phyloP scores from a whole-genome alignment of 352 stramenopile genomes.

The Globisporangium echinulatum region DNA sequence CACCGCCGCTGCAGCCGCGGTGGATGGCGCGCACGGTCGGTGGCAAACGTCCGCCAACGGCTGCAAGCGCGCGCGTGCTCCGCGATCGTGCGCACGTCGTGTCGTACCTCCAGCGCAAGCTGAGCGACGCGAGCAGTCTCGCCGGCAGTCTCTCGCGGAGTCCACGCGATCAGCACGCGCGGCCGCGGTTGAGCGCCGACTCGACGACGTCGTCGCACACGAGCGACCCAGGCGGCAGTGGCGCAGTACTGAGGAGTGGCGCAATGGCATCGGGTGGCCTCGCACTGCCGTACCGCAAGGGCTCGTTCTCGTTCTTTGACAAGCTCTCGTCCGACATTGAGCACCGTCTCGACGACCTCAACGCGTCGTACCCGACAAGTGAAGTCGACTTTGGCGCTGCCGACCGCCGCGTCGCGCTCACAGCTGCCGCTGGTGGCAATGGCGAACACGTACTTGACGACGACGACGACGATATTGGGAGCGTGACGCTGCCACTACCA shows the following conservation, averaged over 20 bases:
- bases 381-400: slow-evolving; percentile 16
- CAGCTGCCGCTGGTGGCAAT: background rate
- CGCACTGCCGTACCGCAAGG: slow-evolving; percentile 37
- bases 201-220: slow-evolving; percentile 58
- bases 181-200: slow-evolving; percentile 44
- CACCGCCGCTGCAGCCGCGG: slow-evolving; percentile 2
- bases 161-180: slow-evolving; percentile 21
- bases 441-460: background rate
- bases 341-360: slow-evolving; percentile 43
- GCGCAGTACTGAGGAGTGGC: background rate
- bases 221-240: slow-evolving; percentile 38
- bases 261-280: slow-evolving; percentile 13
- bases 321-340: slow-evolving; percentile 76
- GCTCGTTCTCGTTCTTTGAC: slow-evolving; percentile 86
- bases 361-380: slow-evolving; percentile 27
- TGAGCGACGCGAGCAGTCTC: slow-evolving; percentile 75
- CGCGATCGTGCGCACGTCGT: slow-evolving; percentile 82
- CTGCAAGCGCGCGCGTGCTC: slow-evolving; percentile 59
- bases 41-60: slow-evolving; percentile 8
- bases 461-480: slow-evolving; percentile 5
- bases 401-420: background rate
- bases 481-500: slow-evolving; percentile 11
- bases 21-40: slow-evolving; percentile 10
- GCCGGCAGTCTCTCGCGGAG: slow-evolving; percentile 53
- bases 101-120: slow-evolving; percentile 83